Conservation (phyloP, 2,329 filamentous ascomycete species). For the Cytospora schulzeri region DNA sequence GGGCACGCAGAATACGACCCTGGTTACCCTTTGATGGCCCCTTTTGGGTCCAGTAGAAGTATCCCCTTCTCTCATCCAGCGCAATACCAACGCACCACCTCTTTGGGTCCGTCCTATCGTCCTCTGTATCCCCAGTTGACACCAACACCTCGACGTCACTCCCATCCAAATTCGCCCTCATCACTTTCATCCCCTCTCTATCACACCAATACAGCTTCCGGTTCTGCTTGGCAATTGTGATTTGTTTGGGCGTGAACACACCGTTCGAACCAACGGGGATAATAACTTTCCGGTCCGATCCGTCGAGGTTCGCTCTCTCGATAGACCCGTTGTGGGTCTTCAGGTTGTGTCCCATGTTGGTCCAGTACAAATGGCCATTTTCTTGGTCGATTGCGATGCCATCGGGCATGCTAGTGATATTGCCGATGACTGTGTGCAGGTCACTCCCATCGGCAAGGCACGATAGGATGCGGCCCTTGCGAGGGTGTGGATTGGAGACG, state of each 20-base stretch:
- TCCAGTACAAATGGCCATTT: constrained; percentile 49
- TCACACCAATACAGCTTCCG: constrained; percentile 46
- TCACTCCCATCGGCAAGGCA: constrained; percentile 30
- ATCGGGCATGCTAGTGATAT: constrained; percentile 42
- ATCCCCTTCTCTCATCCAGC: constrained; percentile 43
- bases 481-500: constrained; percentile 29
- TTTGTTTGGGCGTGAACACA: constrained; percentile 53
- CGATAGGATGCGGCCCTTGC: constrained; percentile 31
- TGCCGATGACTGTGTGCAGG: constrained; percentile 31
- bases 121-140: constrained; percentile 16
- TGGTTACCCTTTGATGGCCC: constrained; percentile 51
- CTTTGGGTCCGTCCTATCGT: constrained; percentile 35
- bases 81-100: constrained; percentile 60
- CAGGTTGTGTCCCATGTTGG: constrained; percentile 48
- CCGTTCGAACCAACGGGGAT: constrained; percentile 41
- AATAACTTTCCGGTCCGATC: constrained; percentile 46
- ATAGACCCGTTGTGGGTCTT: constrained; percentile 43
- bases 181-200: constrained; percentile 46
- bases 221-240: constrained; percentile 36
- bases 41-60: constrained; percentile 64
- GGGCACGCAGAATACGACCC: constrained; percentile 56
- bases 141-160: constrained; percentile 44
- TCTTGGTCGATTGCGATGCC: constrained; percentile 44
- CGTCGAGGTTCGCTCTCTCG: constrained; percentile 47
- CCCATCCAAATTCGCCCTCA: constrained; percentile 45